phyloP scores from a whole-genome alignment of 257 asterid species.

The Leptodermis oblonga region DNA sequence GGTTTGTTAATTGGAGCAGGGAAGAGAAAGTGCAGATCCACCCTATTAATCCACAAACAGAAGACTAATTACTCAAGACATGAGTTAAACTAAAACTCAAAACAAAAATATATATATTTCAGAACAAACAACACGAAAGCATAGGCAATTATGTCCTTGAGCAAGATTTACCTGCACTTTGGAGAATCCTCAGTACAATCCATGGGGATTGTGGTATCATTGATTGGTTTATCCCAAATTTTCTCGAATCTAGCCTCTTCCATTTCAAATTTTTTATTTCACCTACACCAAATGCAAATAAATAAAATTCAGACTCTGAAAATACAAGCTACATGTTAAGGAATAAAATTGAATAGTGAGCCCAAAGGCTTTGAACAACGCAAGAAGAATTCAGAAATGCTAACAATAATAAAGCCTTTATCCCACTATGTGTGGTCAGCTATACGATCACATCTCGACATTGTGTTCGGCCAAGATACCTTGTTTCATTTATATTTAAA shows the following conservation, averaged over 20 bases:
- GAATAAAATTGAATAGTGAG: not conserved
- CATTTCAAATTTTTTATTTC: conserved; percentile 46
- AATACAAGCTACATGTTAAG: conserved; percentile 1
- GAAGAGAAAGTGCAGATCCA: not conserved
- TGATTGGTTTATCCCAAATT: conserved; percentile 49
- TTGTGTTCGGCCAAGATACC: too few species aligned
- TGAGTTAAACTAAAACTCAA: not conserved
- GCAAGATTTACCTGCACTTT: conserved; percentile 44
- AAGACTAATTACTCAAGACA: not conserved
- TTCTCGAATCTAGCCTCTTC: conserved; percentile 61
- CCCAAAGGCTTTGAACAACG: not conserved
- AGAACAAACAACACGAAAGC: not conserved
- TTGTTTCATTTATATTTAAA: too few species aligned
- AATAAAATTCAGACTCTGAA: conserved; percentile 17
- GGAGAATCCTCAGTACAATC: conserved; percentile 53
- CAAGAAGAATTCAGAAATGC: not conserved
- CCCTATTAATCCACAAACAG: not conserved
- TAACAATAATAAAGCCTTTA: too few species aligned
- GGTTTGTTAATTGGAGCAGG: not conserved
- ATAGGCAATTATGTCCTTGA: not conserved
- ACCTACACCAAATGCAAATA: conserved; percentile 32
- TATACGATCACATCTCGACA: too few species aligned
- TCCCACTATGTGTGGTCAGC: too few species aligned
- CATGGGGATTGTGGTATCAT: conserved; percentile 50
- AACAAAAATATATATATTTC: not conserved